Evolutionary conservation across 805 yeast species (phyloP), one percentile per base, ranked within the genome.

Genomic region (Candida michaelii): DNA sequence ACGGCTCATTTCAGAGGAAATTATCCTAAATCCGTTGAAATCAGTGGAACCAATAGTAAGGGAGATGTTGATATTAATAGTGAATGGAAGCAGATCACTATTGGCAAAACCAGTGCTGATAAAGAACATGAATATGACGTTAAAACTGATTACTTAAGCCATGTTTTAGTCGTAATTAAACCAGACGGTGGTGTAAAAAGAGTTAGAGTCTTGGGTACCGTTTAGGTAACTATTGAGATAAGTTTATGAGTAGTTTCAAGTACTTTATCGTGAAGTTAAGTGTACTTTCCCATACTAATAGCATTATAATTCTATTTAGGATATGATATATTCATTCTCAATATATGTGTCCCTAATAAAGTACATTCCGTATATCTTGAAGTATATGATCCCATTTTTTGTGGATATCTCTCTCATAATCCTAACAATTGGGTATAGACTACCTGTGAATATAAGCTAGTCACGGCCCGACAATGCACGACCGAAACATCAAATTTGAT

Each of bases 141-240:
- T 13, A 47, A 48, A 3, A 48, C 55, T 5, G 49, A 49, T n/a
- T 56, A 63, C 1, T 78, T 62, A 53, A 77, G 89, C 8, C 96
- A 89, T 60, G 86, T 89, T 23, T 80, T 82, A 55, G 62, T 91
- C 52, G 80, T 86, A 8, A 84, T 91, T 62, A 85, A 89, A 50
- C 99, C 99, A 16, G 99, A 91, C 59, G 99, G 99, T 38, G 99
- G 99, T 47, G 88, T 89, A 43, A 91, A 91, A 73, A 79, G 99
- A 60, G 66, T 91, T 29, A 78, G 96, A 51, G 93, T 90, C 19
- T 77, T 79, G 55, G 98, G 97, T 31, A 70, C 69, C 24, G 60
- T 66, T 39, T 31, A 39, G 18, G n/a, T n/a, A n/a, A n/a, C n/a
- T n/a, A n/a, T n/a, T n/a, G n/a, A n/a, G n/a, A n/a, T n/a, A n/a